These are phyloP conservation scores for Xylariomycetidae sp. DNA, from an alignment of 2,329 filamentous ascomycete genomes.

Conservation along the genomic window DNA sequence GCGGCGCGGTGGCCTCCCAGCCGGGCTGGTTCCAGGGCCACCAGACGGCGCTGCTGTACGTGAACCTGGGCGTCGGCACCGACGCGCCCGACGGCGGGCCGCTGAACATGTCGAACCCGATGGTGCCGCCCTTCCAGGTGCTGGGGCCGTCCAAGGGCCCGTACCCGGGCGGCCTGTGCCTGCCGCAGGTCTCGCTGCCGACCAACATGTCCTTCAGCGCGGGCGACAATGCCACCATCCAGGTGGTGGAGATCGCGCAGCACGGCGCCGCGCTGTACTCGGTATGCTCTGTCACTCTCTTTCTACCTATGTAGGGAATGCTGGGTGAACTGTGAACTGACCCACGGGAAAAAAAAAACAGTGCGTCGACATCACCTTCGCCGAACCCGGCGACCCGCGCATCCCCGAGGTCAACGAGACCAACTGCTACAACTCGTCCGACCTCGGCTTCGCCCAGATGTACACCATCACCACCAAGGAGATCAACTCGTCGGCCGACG, in stretches of 20 bases:
- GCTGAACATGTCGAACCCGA: constrained; percentile 78
- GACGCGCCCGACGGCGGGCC: constrained; percentile 59
- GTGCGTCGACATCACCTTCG: constrained; percentile 95
- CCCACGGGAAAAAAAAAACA: constrained; percentile 29
- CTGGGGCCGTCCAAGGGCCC: constrained; percentile 72
- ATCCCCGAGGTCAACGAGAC: constrained; percentile 67
- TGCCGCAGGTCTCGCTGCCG: constrained; percentile 84
- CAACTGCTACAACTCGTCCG: constrained; percentile 84
- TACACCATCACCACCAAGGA: constrained; percentile 58
- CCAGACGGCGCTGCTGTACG: constrained; percentile 71
- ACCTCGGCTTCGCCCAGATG: constrained; percentile 70
- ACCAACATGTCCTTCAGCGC: constrained; percentile 61
- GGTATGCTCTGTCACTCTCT: constrained; percentile 38
- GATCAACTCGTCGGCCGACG: constrained; percentile 30
- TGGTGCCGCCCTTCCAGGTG: constrained; percentile 77
- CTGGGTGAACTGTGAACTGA: not conserved
- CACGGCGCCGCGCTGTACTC: constrained; percentile 68
- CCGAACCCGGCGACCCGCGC: constrained; percentile 61
- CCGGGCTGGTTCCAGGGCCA: constrained; percentile 97
- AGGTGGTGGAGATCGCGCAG: constrained; percentile 64
- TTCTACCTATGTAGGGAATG: not conserved
- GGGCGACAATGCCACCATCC: constrained; percentile 79
- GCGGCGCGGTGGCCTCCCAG: constrained; percentile 84
- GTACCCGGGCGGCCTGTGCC: constrained; percentile 84
- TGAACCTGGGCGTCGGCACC: constrained; percentile 84